Base-by-base conservation (phyloP, 768 basidiomycete genomes). In the Podaxis sp. region DNA sequence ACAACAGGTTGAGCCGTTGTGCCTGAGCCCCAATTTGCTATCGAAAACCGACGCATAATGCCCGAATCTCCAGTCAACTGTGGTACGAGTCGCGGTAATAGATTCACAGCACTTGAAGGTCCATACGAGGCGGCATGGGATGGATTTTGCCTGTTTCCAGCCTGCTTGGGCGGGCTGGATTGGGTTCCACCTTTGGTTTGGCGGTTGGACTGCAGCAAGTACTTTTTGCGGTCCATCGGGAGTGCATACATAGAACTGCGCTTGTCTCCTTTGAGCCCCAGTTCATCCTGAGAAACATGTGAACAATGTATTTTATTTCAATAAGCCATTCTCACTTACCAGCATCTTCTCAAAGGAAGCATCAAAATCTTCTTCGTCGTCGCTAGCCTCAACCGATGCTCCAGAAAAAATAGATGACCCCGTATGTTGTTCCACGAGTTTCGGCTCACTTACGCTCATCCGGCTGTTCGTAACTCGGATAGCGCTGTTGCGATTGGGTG, bases 21-120 rank as follows among this genome's bases (percentile, higher is more conserved):
- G 11, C 80, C 71, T 39, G 77, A 66, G 53, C 86, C 82, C 89
- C 90, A 90, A 2, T 82, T 82, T 7, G 82, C 73, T 0, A 88
- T 77, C 0, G 89, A 92, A 53, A 89, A 82, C 17, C 90, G 84
- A 59, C 84, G 86, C 71, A 92, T 84, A 15, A 90, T 67, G 39
- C 84, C 76, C n/a, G 80, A 75, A 64, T 89, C 89, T 8, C 91
- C 89, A n/a, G 89, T 89, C 2, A 90, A 74, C 65, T 92, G 90
- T 26, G 91, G 90, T 39, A 86, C 83, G 8, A 93, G 78, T 26
- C 84, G 84, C 53, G 89, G 87, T 3, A 91, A 71, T n/a, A 89
- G 69, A 15, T 79, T 76, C 12, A 81, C 75, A 9, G 82, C 84
- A 63, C 81, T 85, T 4, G 88, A 79, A 3, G 89, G 85, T 0